Evolutionary conservation across 495 filamentous ascomycete genomes (phyloP).

Genomic region (Aspergillus indologenus): DNA sequence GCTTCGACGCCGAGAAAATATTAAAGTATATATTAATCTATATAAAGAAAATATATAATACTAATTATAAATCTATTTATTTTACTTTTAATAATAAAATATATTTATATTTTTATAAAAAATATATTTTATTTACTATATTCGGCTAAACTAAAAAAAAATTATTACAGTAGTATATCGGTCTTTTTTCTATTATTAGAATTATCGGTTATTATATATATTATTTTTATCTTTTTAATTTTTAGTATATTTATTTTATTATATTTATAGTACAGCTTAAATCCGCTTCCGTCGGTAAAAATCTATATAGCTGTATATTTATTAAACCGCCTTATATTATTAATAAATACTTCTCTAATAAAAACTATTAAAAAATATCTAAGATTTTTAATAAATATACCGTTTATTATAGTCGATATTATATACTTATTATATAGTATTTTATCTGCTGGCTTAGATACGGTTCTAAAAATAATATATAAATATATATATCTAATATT

Average conservation of each 20-base stretch:
- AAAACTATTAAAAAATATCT: not conserved
- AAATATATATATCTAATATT: not conserved
- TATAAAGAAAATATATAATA: slow-evolving; percentile 8
- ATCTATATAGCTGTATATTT: no score
- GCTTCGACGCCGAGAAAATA: not conserved
- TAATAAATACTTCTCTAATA: not conserved
- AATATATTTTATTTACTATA: not conserved
- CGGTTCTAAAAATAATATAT: not conserved
- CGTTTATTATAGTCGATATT: not conserved
- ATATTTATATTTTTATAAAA: slow-evolving; percentile 7
- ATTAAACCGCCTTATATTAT: no score
- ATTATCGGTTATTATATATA: no score
- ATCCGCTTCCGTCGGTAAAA: no score
- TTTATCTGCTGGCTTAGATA: not conserved
- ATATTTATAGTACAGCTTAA: no score
- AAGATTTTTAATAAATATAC: not conserved
- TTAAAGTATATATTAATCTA: slow-evolving; percentile 5
- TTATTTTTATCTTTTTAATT: no score
- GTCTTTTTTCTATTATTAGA: not conserved
- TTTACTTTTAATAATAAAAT: slow-evolving; percentile 3
- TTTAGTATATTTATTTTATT: no score
- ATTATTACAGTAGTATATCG: not conserved
- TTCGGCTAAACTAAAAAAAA: not conserved
- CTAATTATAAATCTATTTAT: not conserved
- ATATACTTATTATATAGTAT: not conserved